Conservation (phyloP, 2,329 filamentous ascomycete genomes). For the Sclerotinia sclerotiorum region DNA sequence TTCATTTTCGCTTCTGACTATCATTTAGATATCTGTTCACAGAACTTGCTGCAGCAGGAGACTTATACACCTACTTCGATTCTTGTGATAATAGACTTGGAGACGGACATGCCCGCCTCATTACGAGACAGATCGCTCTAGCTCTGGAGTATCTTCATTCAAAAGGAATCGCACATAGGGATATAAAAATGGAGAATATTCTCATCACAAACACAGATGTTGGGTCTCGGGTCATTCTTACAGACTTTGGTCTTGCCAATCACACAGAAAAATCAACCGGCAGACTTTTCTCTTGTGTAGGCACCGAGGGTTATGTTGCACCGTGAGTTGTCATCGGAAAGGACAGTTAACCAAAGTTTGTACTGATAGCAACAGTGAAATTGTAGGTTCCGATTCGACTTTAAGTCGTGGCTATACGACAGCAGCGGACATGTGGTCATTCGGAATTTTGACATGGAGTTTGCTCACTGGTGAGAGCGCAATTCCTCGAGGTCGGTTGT, state of each 20-base stretch:
- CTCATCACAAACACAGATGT: slow-evolving; percentile 37
- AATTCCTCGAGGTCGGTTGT: slow-evolving; percentile 28
- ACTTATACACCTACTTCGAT: slow-evolving; percentile 39
- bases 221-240: slow-evolving; percentile 38
- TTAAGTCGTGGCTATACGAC: slow-evolving; percentile 34
- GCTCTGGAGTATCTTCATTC: slow-evolving; percentile 39
- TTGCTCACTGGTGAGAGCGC: slow-evolving; percentile 34
- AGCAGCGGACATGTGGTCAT: slow-evolving; percentile 39
- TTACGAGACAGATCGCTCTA: slow-evolving; percentile 38
- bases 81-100: slow-evolving; percentile 31
- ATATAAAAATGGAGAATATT: slow-evolving; percentile 41
- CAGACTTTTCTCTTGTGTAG: slow-evolving; percentile 37
- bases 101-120: slow-evolving; percentile 35
- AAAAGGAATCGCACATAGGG: slow-evolving; percentile 37
- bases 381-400: slow-evolving; percentile 18
- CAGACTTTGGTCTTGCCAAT: slow-evolving; percentile 41
- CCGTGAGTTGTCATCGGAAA: slow-evolving; percentile 33
- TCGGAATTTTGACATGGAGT: slow-evolving; percentile 36
- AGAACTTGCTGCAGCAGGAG: slow-evolving; percentile 53
- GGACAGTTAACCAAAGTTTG: neutral
- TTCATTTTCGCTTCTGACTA: slow-evolving; percentile 22
- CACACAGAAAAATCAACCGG: slow-evolving; percentile 26
- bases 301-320: slow-evolving; percentile 38
- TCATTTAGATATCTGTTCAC: slow-evolving; percentile 53
- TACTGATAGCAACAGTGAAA: slow-evolving; percentile 28